Conservation (phyloP, 2,329 filamentous ascomycete species). For the Hymenoscyphus occultus region DNA sequence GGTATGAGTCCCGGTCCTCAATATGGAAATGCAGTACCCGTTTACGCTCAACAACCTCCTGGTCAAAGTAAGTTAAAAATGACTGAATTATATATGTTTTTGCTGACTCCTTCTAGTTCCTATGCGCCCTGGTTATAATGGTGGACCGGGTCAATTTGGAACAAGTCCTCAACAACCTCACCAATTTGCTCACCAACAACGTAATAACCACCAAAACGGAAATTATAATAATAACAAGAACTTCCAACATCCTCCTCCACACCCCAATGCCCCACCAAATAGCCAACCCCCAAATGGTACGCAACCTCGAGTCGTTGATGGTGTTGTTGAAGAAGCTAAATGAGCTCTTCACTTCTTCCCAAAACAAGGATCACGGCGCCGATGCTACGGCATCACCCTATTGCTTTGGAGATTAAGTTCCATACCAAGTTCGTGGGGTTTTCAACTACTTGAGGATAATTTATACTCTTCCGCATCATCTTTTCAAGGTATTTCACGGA, state of each 20-base stretch:
- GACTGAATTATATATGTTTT: slow-evolving; percentile 9
- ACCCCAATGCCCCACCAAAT: slow-evolving; percentile 42
- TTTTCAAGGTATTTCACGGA: slow-evolving; percentile 30
- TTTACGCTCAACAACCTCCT: slow-evolving; percentile 67
- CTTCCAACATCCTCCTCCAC: slow-evolving; percentile 37
- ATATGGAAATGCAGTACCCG: slow-evolving; percentile 44
- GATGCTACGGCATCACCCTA: slow-evolving; percentile 35
- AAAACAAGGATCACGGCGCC: slow-evolving; percentile 25
- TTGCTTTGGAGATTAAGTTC: slow-evolving; percentile 8
- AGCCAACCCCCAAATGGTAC: slow-evolving; percentile 38
- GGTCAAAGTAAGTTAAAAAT: slow-evolving; percentile 63
- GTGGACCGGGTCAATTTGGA: slow-evolving; percentile 60
- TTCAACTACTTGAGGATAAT: slow-evolving; percentile 19
- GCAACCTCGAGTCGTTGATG: slow-evolving; percentile 40
- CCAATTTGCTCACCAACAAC: slow-evolving; percentile 54
- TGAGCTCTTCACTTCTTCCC: slow-evolving; percentile 34
- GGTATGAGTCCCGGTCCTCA: slow-evolving; percentile 68
- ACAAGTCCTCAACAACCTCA: slow-evolving; percentile 60
- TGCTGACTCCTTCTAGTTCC: slow-evolving; percentile 50
- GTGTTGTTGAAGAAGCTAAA: slow-evolving; percentile 46
- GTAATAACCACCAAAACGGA: slow-evolving; percentile 51
- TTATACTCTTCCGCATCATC: slow-evolving; percentile 23
- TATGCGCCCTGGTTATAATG: slow-evolving; percentile 55
- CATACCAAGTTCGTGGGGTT: background rate
- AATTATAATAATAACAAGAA: slow-evolving; percentile 51